These are phyloP conservation scores for Collybia mongolica DNA, from an alignment of 768 basidiomycete genomes.

Conservation along the genomic window DNA sequence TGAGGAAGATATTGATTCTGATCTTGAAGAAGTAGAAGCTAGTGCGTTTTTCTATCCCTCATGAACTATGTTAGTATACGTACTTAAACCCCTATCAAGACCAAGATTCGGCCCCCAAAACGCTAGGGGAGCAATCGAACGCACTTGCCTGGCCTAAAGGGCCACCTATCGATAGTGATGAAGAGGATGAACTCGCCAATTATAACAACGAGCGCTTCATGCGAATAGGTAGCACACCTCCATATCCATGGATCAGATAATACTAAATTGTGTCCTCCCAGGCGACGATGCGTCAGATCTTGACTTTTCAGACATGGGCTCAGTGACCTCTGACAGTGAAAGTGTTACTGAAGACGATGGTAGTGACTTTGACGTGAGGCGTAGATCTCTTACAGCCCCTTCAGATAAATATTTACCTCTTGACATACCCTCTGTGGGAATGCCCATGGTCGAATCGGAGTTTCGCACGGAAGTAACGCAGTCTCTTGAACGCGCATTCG, in stretches of 20 bases:
- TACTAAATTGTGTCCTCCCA: conserved; percentile 18
- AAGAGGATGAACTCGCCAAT: conserved; percentile 61
- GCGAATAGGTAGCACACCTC: conserved; percentile 57
- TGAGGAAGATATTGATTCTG: conserved; percentile 51
- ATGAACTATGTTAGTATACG: not conserved
- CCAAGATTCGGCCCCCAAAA: conserved; percentile 42
- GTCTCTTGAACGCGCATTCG: conserved; percentile 89
- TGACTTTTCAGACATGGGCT: conserved; percentile 57
- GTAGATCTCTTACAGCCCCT: conserved; percentile 38
- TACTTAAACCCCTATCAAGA: conserved; percentile 30
- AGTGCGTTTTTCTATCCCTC: conserved; percentile 37
- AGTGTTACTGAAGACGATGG: conserved; percentile 39
- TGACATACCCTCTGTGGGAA: conserved; percentile 34
- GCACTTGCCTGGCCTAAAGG: conserved; percentile 81
- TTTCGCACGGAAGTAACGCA: conserved; percentile 77
- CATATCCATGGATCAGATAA: not conserved
- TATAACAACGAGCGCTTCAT: conserved; percentile 69
- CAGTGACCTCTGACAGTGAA: conserved; percentile 53
- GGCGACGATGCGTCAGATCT: conserved; percentile 67
- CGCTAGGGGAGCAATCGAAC: conserved; percentile 69
- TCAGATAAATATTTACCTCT: conserved; percentile 48
- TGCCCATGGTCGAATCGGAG: conserved; percentile 56
- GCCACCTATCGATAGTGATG: conserved; percentile 62
- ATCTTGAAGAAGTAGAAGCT: conserved; percentile 66
- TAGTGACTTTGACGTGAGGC: conserved; percentile 34